These are phyloP conservation scores for Chimonanthus praecox DNA, from an alignment of 164 flowering plant genomes.

Conservation along the genomic window DNA sequence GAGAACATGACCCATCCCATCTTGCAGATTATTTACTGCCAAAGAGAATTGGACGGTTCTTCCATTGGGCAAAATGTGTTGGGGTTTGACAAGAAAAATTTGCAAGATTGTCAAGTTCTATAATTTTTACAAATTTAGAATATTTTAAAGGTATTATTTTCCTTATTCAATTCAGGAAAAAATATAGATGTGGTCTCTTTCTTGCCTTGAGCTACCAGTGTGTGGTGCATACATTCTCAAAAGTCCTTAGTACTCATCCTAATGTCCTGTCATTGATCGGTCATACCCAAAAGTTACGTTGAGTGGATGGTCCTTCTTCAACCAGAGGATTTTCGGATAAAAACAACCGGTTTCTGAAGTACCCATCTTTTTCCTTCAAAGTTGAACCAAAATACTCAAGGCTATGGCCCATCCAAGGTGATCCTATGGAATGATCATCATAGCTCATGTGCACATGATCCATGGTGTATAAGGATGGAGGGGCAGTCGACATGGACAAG, in stretches of 20 bases:
- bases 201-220: background rate
- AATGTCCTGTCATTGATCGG: background rate
- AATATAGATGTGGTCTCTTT: background rate
- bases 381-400: too few species aligned
- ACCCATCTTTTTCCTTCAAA: too few species aligned
- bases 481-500: background rate
- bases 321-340: background rate
- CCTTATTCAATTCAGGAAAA: background rate
- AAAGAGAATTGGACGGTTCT: conserved; percentile 35
- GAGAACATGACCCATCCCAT: conserved; percentile 40
- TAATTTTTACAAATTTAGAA: background rate
- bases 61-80: conserved; percentile 48
- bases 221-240: background rate
- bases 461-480: background rate
- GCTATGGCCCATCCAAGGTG: background rate
- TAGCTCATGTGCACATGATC: too few species aligned
- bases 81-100: conserved; percentile 15
- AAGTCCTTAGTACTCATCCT: background rate
- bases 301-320: too few species aligned
- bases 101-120: background rate
- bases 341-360: too few species aligned
- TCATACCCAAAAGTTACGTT: background rate
- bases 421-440: too few species aligned
- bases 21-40: conserved; percentile 60
- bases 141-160: background rate